Base-by-base conservation (phyloP, 805 yeast species). In the Wickerhamomyces pijperi region DNA sequence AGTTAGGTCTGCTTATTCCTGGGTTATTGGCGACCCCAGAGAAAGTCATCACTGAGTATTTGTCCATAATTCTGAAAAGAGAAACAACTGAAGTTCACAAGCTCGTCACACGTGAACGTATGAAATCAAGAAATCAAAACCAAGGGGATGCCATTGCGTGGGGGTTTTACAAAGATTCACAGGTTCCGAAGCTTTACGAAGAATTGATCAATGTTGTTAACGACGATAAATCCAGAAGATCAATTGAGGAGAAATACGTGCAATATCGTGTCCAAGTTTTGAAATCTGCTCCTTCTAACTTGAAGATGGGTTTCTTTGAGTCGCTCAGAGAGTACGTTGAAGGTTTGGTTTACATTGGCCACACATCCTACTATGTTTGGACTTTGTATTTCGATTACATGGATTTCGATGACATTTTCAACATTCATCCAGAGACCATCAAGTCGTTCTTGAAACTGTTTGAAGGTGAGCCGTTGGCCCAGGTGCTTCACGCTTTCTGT, bases 291-390 rank as follows among this genome's bases (percentile, higher is more conserved):
- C 85, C 92, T 0, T 39, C 41, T 0, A 55, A 55, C 0, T 45
- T 48, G 2, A 77, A 78, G 40, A 53, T 56, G 14, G 42, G 40
- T 2, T 49, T 70, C 20, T 61, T 63, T 9, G 48, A 49, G 1
- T 68, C 71, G 20, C 59, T 87, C 4, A 61, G 62, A 34, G 74
- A 71, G 9, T 67, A 76, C 69, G 74, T 76, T 1, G 78, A 75
- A 13, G 94, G 82, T 28, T 74, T 88, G 78, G 74, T 87, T 3
- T 60, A 80, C 14, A 74, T 90, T 14, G 70, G 74, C 32, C 73
- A 79, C 18, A 67, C 70, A 2, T 76, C 76, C 5, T 64, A 72
- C 29, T 61, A 70, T 23, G 84, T 87, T 1, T 88, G 95, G 95
- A 65, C 69, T 31, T 51, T 78, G 11, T 75, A 74, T 50, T 72